Evolutionary conservation across 768 basidiomycete genomes (phyloP).

Genomic region (Mycena maculata): DNA sequence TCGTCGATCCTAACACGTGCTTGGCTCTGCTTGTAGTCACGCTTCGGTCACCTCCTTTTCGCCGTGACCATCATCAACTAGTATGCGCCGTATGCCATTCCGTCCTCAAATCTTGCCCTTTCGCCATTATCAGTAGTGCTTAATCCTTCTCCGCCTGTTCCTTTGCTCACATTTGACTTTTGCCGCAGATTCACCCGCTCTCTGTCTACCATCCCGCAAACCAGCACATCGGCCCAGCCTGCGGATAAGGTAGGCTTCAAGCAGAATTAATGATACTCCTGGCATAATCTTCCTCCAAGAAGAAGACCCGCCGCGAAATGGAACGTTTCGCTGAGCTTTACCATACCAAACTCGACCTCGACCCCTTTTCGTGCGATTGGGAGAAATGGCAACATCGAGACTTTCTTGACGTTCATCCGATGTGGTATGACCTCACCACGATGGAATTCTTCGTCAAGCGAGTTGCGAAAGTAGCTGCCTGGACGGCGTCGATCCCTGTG

Average conservation of each 20-base stretch:
- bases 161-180: slow-evolving; percentile 8
- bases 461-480: slow-evolving; percentile 2
- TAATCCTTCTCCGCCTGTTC: slow-evolving; percentile 9
- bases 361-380: slow-evolving; percentile 18
- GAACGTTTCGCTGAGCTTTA: slow-evolving; percentile 8
- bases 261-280: neutral
- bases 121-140: slow-evolving; percentile 1
- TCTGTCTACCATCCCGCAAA: neutral
- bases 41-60: no score
- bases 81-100: slow-evolving; percentile 7
- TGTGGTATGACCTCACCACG: neutral
- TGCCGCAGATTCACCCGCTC: slow-evolving; percentile 2
- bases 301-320: slow-evolving; percentile 8
- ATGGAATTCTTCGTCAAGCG: slow-evolving; percentile 10
- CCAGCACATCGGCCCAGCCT: slow-evolving; percentile 6
- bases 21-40: no score
- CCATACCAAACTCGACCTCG: slow-evolving; percentile 12
- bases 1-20: no score
- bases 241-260: slow-evolving; percentile 8
- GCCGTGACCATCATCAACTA: no score
- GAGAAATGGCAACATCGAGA: neutral
- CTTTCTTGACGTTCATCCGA: slow-evolving; percentile 7
- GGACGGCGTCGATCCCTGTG: slow-evolving; percentile 6
- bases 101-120: slow-evolving; percentile 4
- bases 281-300: slow-evolving; percentile 2